A percentile compares a stretch with the other conserved stretches of the same genome.
phyloP scores from a whole-genome alignment of 2,329 filamentous ascomycete genomes.

The Neofusicoccum laricinum region DNA sequence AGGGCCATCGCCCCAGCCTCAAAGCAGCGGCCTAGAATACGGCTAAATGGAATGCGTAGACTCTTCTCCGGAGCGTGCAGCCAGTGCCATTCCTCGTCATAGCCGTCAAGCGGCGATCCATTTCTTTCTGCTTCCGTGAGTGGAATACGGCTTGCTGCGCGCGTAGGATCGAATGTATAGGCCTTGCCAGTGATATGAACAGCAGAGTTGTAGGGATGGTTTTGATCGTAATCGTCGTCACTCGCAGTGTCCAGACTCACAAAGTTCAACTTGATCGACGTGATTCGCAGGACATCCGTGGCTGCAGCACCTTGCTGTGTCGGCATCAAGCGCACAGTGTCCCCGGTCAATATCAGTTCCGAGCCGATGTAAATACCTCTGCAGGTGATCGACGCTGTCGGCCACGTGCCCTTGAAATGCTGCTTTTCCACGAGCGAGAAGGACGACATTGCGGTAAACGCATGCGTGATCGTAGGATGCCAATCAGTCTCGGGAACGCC shows the following conservation, averaged over 20 bases:
- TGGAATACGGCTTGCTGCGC: slow-evolving; percentile 19
- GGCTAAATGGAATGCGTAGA: slow-evolving; percentile 49
- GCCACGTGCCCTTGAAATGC: slow-evolving; percentile 54
- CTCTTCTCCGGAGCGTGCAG: slow-evolving; percentile 41
- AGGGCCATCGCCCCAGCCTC: slow-evolving; percentile 49
- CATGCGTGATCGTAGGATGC: slow-evolving; percentile 55
- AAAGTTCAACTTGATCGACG: slow-evolving; percentile 51
- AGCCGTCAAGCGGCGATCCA: slow-evolving; percentile 37
- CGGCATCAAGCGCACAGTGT: slow-evolving; percentile 50
- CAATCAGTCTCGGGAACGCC: slow-evolving; percentile 39
- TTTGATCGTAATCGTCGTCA: slow-evolving; percentile 44
- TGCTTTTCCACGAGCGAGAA: slow-evolving; percentile 53
- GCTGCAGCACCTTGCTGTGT: slow-evolving; percentile 27
- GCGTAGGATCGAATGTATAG: slow-evolving; percentile 21
- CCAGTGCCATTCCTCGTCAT: slow-evolving; percentile 51
- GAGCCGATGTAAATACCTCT: slow-evolving; percentile 56
- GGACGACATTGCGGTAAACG: slow-evolving; percentile 52
- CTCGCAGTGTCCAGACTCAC: slow-evolving; percentile 48
- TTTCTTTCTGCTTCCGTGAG: background rate
- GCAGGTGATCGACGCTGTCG: slow-evolving; percentile 51
- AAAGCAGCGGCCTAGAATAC: slow-evolving; percentile 54
- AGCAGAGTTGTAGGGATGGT: slow-evolving; percentile 44
- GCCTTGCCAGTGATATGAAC: slow-evolving; percentile 50
- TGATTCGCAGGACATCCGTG: slow-evolving; percentile 54
- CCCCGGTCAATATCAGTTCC: slow-evolving; percentile 54